Conservation (phyloP, 1,284 basidiomycete species). For the Grifola frondosa region DNA sequence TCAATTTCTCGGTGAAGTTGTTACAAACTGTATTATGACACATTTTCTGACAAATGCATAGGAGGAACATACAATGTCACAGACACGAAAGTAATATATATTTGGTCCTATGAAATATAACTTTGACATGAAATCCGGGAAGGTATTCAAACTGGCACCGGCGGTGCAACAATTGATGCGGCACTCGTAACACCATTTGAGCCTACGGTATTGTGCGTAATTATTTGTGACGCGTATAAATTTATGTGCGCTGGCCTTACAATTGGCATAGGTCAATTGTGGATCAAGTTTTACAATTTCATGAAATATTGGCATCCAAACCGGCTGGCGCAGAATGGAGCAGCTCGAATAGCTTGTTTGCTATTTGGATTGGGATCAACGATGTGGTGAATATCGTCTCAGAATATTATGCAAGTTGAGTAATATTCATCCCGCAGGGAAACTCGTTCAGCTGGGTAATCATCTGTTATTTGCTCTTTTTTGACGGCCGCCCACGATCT, state of each 20-base stretch:
- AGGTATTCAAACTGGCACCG: conserved; percentile 63
- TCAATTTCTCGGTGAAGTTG: conserved; percentile 49
- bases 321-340: conserved; percentile 53
- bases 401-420: conserved; percentile 1
- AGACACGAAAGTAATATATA: conserved; percentile 42
- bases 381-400: conserved; percentile 43
- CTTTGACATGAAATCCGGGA: background rate
- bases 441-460: conserved; percentile 52
- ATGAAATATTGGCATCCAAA: conserved; percentile 47
- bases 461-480: too few relatives aligned
- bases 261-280: conserved; percentile 50
- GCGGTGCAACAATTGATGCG: conserved; percentile 64
- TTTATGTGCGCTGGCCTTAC: background rate
- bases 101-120: conserved; percentile 5
- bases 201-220: conserved; percentile 52
- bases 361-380: conserved; percentile 68
- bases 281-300: conserved; percentile 61
- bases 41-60: conserved; percentile 17
- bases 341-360: conserved; percentile 55
- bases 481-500: too few relatives aligned
- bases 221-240: background rate
- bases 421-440: conserved; percentile 36
- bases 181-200: conserved; percentile 54
- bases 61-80: conserved; percentile 55
- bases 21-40: conserved; percentile 2